A percentile compares a stretch with the other conserved stretches of the same genome.
Conservation (phyloP, 108 stramenopile genomes). For the Nannochloropsis oceanica region DNA sequence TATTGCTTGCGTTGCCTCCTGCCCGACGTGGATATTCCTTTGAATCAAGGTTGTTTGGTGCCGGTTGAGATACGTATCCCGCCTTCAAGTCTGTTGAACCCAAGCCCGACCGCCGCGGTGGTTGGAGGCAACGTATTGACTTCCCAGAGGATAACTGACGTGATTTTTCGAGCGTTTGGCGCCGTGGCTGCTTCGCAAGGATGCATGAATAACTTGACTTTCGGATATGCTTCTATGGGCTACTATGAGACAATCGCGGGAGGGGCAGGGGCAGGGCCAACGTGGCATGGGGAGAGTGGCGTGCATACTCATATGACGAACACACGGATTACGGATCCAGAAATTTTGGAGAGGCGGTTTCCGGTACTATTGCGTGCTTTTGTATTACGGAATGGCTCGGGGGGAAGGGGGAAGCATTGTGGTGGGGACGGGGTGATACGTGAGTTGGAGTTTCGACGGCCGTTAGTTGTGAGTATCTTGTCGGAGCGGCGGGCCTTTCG, state of each 20-base stretch:
- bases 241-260: constrained; percentile 96
- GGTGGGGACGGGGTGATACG: constrained; percentile 92
- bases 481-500: constrained; percentile 75
- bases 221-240: constrained; percentile 87
- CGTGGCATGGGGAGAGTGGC: constrained; percentile 82
- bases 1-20: constrained; percentile 87
- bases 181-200: constrained; percentile 97
- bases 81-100: constrained; percentile 55
- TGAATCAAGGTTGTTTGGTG: constrained; percentile 92
- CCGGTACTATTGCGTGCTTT: constrained; percentile 77
- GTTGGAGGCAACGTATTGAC: constrained; percentile 98
- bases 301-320: constrained; percentile 99
- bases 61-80: constrained; percentile 87
- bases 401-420: constrained; percentile 63
- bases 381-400: constrained; percentile 67
- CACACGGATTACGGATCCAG: constrained; percentile 97
- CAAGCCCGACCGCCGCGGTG: constrained; percentile 77
- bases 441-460: constrained; percentile 78
- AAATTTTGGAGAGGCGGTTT: constrained; percentile 85
- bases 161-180: constrained; percentile 82
- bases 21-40: constrained; percentile 63
- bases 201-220: constrained; percentile 99
- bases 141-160: constrained; percentile 91
- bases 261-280: constrained; percentile 91
- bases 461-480: constrained; percentile 77